phyloP scores from a whole-genome alignment of 192 early-diverging fungal genomes.

The Dimargaris verticillata region DNA sequence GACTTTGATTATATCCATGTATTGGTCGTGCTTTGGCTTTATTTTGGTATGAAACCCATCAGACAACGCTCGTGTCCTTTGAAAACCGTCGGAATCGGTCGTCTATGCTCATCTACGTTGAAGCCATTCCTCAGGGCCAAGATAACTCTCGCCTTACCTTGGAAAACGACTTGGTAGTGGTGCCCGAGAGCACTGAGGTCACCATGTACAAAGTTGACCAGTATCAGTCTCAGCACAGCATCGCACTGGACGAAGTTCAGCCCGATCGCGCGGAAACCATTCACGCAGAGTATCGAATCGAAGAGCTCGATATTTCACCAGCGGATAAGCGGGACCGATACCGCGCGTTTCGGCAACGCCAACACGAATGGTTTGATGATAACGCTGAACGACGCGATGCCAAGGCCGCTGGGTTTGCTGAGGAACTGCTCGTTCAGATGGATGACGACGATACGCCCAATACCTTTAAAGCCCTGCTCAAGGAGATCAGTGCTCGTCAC shows the following conservation, averaged over 20 bases:
- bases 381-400: neutral
- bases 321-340: constrained; percentile 13
- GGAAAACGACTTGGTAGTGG: neutral
- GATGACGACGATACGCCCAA: constrained; percentile 15
- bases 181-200: neutral
- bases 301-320: neutral
- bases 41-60: neutral
- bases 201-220: neutral
- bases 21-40: too few relatives aligned
- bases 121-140: constrained; percentile 25
- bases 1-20: too few relatives aligned
- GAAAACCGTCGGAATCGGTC: constrained; percentile 12
- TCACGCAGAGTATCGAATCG: neutral
- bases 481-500: neutral
- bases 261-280: constrained; percentile 10
- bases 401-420: too few relatives aligned
- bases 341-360: constrained; percentile 16
- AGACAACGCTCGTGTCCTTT: constrained; percentile 37
- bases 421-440: constrained; percentile 8
- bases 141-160: constrained; percentile 16
- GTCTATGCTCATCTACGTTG: constrained; percentile 32
- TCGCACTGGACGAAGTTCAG: constrained; percentile 18
- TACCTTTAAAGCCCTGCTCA: constrained; percentile 22
- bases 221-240: neutral
- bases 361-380: neutral